These are phyloP conservation scores for Salix brachista DNA, from an alignment of 345 rosid species.

Conservation along the genomic window DNA sequence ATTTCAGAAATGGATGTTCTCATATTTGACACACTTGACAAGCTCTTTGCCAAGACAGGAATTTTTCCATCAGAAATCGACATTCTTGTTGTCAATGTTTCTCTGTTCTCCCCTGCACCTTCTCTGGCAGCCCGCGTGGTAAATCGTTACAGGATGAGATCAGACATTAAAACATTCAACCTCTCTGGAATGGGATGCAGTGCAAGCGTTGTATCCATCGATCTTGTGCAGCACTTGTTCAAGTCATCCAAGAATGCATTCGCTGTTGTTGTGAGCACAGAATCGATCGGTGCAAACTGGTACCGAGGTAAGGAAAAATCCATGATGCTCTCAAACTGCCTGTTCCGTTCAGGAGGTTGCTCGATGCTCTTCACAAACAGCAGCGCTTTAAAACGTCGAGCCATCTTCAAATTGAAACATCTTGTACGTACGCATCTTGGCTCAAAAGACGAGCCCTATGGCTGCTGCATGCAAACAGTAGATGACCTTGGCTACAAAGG, in stretches of 20 bases:
- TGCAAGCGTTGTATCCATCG: conserved; percentile 51
- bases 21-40: conserved; percentile 52
- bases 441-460: conserved; percentile 55
- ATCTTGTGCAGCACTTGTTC: conserved; percentile 47
- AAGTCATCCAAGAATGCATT: conserved; percentile 32
- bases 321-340: conserved; percentile 70
- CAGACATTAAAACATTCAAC: conserved; percentile 52
- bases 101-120: conserved; percentile 60
- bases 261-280: conserved; percentile 77
- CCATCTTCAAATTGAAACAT: conserved; percentile 45
- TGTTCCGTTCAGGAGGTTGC: conserved; percentile 71
- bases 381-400: conserved; percentile 32
- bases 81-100: conserved; percentile 61
- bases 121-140: conserved; percentile 58
- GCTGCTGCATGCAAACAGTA: conserved; percentile 57
- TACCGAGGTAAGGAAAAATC: conserved; percentile 70
- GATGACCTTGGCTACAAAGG: conserved; percentile 53
- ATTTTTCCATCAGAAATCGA: conserved; percentile 53
- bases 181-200: conserved; percentile 73
- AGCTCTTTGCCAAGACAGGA: conserved; percentile 42
- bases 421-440: conserved; percentile 52
- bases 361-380: conserved; percentile 66
- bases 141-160: conserved; percentile 66
- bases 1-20: conserved; percentile 52
- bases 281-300: conserved; percentile 66